Conservation (phyloP, 1,139 yeast genomes). For the Nadsonia commutata region DNA sequence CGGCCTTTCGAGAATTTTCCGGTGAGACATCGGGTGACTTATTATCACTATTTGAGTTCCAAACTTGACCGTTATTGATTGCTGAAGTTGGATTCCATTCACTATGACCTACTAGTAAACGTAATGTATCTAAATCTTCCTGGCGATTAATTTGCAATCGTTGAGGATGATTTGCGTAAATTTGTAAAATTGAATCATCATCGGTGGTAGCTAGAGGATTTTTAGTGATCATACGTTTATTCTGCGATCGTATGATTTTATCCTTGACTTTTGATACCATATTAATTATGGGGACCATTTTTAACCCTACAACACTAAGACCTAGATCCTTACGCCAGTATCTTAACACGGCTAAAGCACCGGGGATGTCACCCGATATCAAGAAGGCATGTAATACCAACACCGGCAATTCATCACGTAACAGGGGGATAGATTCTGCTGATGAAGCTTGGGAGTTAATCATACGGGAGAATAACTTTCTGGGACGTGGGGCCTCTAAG, state of each 20-base stretch:
- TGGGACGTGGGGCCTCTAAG: not conserved
- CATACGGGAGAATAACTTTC: not conserved
- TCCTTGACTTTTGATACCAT: not conserved
- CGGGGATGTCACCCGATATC: not conserved
- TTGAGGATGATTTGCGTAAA: too few relatives aligned
- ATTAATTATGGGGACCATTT: not conserved
- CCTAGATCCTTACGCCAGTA: not conserved
- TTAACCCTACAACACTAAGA: not conserved
- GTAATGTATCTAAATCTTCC: not conserved
- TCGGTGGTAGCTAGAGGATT: not conserved
- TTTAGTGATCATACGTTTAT: not conserved
- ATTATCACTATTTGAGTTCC: not conserved
- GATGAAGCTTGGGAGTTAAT: not conserved
- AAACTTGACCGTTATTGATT: not conserved
- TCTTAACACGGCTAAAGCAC: not conserved
- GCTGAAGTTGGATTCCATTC: not conserved
- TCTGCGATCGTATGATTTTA: not conserved
- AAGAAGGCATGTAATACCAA: not conserved
- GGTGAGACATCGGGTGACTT: not conserved
- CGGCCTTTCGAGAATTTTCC: not conserved
- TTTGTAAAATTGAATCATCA: not conserved
- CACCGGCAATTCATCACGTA: not conserved
- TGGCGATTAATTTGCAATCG: not conserved
- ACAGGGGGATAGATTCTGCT: not conserved
- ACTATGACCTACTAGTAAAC: not conserved